Percentiles rank a stretch among this genome's conserved stretches.
Evolutionary conservation across 495 filamentous ascomycete species (phyloP).

Genomic region (Daldinia vernicosa): DNA sequence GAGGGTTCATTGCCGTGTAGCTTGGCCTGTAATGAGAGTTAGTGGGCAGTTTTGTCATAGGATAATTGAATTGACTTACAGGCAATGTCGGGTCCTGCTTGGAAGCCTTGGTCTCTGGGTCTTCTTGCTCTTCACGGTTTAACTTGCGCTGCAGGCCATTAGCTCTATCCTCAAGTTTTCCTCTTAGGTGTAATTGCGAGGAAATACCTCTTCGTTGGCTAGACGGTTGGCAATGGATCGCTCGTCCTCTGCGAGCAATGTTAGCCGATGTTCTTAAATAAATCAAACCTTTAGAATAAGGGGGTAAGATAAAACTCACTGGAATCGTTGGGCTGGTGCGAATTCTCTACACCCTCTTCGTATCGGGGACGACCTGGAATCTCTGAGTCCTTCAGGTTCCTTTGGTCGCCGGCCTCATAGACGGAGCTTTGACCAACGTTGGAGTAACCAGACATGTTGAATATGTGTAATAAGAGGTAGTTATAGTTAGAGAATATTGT

Average conservation of each 20-base stretch:
- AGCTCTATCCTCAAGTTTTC: slow-evolving; percentile 15
- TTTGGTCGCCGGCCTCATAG: slow-evolving; percentile 72
- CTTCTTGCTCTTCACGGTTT: slow-evolving; percentile 51
- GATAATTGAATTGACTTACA: slow-evolving; percentile 56
- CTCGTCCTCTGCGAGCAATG: slow-evolving; percentile 69
- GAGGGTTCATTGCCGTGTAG: slow-evolving; percentile 72
- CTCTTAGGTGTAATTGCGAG: background rate
- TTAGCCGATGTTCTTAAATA: slow-evolving; percentile 3
- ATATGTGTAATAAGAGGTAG: slow-evolving; percentile 5
- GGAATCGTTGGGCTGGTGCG: slow-evolving; percentile 75
- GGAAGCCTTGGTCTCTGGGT: slow-evolving; percentile 63
- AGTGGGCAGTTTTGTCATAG: background rate
- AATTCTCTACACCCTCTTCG: slow-evolving; percentile 71
- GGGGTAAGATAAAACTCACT: slow-evolving; percentile 56
- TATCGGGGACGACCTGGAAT: slow-evolving; percentile 60
- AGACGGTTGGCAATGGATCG: slow-evolving; percentile 82
- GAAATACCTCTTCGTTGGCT: slow-evolving; percentile 63
- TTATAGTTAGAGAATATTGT: background rate
- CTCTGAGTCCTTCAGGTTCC: slow-evolving; percentile 68
- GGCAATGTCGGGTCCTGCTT: slow-evolving; percentile 75
- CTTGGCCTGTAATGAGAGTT: slow-evolving; percentile 57
- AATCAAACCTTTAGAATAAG: too few relatives aligned
- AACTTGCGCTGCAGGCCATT: slow-evolving; percentile 47
- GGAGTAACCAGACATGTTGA: slow-evolving; percentile 52
- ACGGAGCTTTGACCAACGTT: slow-evolving; percentile 53